Evolutionary conservation across 2,329 filamentous ascomycete genomes (phyloP).

Genomic region (Scleromitrula shiraiana): DNA sequence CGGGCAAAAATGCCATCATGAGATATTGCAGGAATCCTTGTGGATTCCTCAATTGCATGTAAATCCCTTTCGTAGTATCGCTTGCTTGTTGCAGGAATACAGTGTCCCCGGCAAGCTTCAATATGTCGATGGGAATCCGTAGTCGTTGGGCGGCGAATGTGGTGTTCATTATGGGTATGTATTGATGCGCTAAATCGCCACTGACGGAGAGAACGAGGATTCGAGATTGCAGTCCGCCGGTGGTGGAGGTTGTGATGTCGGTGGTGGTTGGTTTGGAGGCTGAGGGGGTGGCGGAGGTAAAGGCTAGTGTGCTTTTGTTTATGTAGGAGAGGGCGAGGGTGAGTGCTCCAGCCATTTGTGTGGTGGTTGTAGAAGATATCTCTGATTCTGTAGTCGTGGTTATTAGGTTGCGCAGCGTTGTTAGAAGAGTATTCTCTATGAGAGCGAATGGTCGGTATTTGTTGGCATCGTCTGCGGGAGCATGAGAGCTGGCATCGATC

Average conservation of each 20-base stretch:
- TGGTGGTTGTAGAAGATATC: conserved; percentile 63
- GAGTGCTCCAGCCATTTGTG: conserved; percentile 83
- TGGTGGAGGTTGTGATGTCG: conserved; percentile 17
- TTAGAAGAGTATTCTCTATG: conserved; percentile 73
- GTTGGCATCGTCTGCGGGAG: conserved; percentile 48
- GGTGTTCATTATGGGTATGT: conserved; percentile 97
- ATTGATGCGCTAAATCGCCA: conserved; percentile 75
- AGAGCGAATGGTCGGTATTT: conserved; percentile 90
- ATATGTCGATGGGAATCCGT: conserved; percentile 83
- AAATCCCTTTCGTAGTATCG: conserved; percentile 63
- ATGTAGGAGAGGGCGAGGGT: conserved; percentile 86
- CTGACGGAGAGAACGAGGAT: conserved; percentile 89
- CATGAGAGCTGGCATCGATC: conserved; percentile 35
- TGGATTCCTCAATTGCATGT: conserved; percentile 53
- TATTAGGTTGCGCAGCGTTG: conserved; percentile 67
- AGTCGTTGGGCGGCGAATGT: conserved; percentile 92
- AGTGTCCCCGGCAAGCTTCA: conserved; percentile 75
- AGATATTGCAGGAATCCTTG: conserved; percentile 81
- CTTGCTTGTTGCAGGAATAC: conserved; percentile 91
- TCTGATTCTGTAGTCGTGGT: conserved; percentile 55
- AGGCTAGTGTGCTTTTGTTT: conserved; percentile 51
- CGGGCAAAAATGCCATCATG: conserved; percentile 86
- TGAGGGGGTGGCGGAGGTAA: conserved; percentile 31
- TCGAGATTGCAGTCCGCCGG: conserved; percentile 58
- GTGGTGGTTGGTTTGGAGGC: conserved; percentile 21